Evolutionary conservation across 257 asterid genomes (phyloP).

Genomic region (Galeopsis tetrahit): DNA sequence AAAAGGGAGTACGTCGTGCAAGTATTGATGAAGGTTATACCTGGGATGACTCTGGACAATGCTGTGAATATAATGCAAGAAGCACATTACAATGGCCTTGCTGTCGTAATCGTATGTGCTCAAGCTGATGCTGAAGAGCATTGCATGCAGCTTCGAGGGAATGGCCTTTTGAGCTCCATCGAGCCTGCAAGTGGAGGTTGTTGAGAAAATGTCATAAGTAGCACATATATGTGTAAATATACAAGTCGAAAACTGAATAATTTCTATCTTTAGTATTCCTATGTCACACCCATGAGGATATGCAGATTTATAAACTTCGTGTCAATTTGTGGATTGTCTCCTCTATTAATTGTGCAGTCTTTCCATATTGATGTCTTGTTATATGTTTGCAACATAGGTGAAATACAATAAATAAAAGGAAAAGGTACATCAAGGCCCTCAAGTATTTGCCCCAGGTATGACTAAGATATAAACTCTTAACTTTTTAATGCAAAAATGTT

Average conservation of each 20-base stretch:
- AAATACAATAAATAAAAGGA: no score
- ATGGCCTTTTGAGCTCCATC: constrained; percentile 86
- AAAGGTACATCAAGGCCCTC: no score
- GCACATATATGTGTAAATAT: constrained; percentile 42
- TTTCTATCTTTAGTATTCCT: constrained; percentile 25
- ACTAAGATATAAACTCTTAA: no score
- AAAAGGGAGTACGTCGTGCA: constrained; percentile 98
- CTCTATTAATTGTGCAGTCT: background rate
- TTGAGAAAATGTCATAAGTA: constrained; percentile 35
- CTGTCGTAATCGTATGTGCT: constrained; percentile 86
- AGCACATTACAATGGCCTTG: constrained; percentile 78
- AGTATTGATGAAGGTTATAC: constrained; percentile 96
- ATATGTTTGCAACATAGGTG: no score
- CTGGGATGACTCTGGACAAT: constrained; percentile 90
- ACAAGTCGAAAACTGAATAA: constrained; percentile 33
- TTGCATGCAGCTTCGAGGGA: constrained; percentile 88
- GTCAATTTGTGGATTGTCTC: background rate
- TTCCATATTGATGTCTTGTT: no score
- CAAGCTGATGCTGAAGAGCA: constrained; percentile 96
- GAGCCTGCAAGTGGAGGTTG: constrained; percentile 93
- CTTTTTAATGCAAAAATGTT: no score
- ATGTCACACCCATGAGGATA: constrained; percentile 29
- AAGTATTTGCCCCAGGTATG: no score
- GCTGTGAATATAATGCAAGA: constrained; percentile 98
- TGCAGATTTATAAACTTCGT: constrained; percentile 25